phyloP scores from a whole-genome alignment of 1,284 basidiomycete genomes.

The Trametes versicolor region DNA sequence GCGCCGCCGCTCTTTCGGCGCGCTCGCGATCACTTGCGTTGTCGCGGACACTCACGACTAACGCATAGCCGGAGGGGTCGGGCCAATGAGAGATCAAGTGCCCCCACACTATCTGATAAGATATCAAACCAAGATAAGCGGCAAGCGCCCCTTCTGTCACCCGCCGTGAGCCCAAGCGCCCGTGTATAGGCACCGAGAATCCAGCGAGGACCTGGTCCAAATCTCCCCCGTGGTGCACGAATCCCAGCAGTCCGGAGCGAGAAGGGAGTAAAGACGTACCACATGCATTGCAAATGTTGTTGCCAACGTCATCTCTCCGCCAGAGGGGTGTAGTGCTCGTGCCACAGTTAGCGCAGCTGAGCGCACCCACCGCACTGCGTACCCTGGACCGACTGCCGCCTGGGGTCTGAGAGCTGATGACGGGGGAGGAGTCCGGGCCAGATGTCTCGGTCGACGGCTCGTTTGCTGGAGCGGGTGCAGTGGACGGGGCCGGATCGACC shows the following conservation, averaged over 20 bases:
- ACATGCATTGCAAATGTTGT: constrained; percentile 94
- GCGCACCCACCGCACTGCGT: constrained; percentile 73
- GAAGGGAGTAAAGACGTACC: constrained; percentile 65
- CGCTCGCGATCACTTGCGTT: constrained; percentile 17
- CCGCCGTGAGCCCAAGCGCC: constrained; percentile 20
- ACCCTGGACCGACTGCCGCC: constrained; percentile 45
- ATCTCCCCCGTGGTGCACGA: constrained; percentile 13
- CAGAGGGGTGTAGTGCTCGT: constrained; percentile 95
- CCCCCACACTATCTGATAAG: constrained; percentile 36
- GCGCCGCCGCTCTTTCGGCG: constrained; percentile 20
- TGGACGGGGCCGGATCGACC: constrained; percentile 5
- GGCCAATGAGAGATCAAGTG: constrained; percentile 31
- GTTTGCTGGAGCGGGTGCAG: constrained; percentile 7
- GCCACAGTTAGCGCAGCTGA: constrained; percentile 92
- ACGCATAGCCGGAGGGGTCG: constrained; percentile 17
- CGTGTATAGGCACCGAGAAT: constrained; percentile 9
- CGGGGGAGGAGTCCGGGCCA: constrained; percentile 37
- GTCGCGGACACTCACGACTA: constrained; percentile 29
- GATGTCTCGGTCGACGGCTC: constrained; percentile 31
- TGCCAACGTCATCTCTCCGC: constrained; percentile 93
- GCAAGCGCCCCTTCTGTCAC: constrained; percentile 17
- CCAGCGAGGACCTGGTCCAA: constrained; percentile 15
- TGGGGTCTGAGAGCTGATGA: constrained; percentile 42
- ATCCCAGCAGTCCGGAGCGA: constrained; percentile 26
- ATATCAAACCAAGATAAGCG: constrained; percentile 31